Percentiles rank a stretch among this genome's conserved stretches.
Evolutionary conservation across 164 flowering plant species (phyloP).

Genomic region (Tetrastigma voinierianum): DNA sequence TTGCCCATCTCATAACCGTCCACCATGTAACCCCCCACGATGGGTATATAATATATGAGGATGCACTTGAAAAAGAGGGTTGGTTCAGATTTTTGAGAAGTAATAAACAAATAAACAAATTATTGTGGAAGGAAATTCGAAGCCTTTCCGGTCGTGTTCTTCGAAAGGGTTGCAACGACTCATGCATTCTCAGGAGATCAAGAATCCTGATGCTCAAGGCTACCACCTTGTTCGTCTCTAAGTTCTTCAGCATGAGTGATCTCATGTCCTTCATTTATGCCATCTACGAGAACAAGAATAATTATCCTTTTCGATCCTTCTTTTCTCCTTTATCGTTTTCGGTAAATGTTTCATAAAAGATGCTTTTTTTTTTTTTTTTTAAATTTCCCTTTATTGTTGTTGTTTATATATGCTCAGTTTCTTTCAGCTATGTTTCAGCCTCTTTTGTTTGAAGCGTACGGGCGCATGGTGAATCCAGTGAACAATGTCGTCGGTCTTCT

Average conservation of each 20-base stretch:
- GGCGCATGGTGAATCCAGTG: conserved; percentile 60
- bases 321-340: background rate
- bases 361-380: background rate
- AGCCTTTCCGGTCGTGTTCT: conserved; percentile 76
- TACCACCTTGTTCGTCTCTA: conserved; percentile 81
- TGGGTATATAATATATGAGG: too few relatives aligned
- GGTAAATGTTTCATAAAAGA: background rate
- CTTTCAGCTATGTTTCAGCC: conserved; percentile 51
- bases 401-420: background rate
- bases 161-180: conserved; percentile 78
- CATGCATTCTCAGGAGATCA: conserved; percentile 69
- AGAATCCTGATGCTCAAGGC: conserved; percentile 63
- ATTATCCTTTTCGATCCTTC: conserved; percentile 16
- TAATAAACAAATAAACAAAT: too few relatives aligned
- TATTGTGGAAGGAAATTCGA: too few relatives aligned
- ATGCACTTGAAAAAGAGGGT: too few relatives aligned
- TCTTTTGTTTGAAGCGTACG: conserved; percentile 58
- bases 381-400: background rate
- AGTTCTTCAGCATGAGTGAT: conserved; percentile 83
- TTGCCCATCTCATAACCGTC: too few relatives aligned
- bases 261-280: conserved; percentile 75
- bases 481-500: conserved; percentile 58
- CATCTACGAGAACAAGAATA: conserved; percentile 53
- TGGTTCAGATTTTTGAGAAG: too few relatives aligned
- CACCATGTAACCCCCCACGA: too few relatives aligned